Conservation (phyloP, 495 filamentous ascomycete genomes). For the Podospora pseudopauciseta region DNA sequence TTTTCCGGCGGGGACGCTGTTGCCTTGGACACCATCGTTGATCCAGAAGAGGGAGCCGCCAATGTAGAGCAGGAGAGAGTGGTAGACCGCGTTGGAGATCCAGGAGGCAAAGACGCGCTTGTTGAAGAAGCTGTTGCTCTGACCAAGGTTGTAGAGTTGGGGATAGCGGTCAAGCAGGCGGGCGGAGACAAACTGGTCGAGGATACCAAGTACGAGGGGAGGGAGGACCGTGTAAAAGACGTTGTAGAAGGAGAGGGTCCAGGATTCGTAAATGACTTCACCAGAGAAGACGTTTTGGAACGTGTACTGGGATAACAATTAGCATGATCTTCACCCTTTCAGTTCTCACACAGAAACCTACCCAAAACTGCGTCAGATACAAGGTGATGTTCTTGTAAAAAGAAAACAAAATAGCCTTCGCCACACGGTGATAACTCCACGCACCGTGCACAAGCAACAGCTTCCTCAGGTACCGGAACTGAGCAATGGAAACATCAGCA, state of each 20-base stretch:
- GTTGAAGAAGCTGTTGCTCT: slow-evolving; percentile 90
- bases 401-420: slow-evolving; percentile 94
- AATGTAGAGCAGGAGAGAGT: slow-evolving; percentile 88
- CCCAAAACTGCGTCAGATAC: slow-evolving; percentile 99
- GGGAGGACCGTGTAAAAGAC: slow-evolving; percentile 96
- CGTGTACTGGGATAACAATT: slow-evolving; percentile 61
- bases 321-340: slow-evolving; percentile 22
- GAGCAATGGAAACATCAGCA: slow-evolving; percentile 92
- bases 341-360: slow-evolving; percentile 37
- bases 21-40: slow-evolving; percentile 66
- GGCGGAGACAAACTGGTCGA: slow-evolving; percentile 96
- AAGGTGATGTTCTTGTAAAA: slow-evolving; percentile 99
- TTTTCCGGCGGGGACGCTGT: slow-evolving; percentile 80
- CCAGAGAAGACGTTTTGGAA: slow-evolving; percentile 99
- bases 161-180: slow-evolving; percentile 96
- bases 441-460: slow-evolving; percentile 92
- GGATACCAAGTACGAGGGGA: slow-evolving; percentile 92
- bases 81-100: slow-evolving; percentile 92
- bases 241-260: slow-evolving; percentile 99
- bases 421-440: slow-evolving; percentile 96
- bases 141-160: slow-evolving; percentile 89
- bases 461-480: slow-evolving; percentile 95
- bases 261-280: slow-evolving; percentile 98
- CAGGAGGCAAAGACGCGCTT: slow-evolving; percentile 87
- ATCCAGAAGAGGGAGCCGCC: slow-evolving; percentile 76